A percentile compares a stretch with the other conserved stretches of the same genome.
Conservation (phyloP, 2,329 filamentous ascomycete genomes). For the Aciculosporium take region DNA sequence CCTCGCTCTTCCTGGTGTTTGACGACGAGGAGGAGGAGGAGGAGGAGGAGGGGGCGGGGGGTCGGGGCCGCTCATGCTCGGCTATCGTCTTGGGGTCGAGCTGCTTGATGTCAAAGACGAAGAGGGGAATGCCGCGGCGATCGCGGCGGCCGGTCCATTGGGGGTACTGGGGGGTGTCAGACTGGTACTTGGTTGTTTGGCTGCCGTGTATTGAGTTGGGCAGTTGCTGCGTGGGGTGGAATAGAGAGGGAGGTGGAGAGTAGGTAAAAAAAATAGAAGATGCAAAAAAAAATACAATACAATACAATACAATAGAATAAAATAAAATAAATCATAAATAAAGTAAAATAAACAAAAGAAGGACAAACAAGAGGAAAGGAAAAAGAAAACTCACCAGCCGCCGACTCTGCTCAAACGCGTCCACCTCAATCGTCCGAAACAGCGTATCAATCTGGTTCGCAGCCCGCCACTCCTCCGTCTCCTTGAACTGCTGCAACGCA, state of each 20-base stretch:
- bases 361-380: neutral
- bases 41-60: conserved; percentile 67
- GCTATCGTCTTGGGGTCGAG: conserved; percentile 71
- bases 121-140: conserved; percentile 79
- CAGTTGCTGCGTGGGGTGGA: too few relatives aligned
- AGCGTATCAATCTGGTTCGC: conserved; percentile 65
- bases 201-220: too few relatives aligned
- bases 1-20: too few relatives aligned
- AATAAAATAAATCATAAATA: too few relatives aligned
- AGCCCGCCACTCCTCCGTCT: conserved; percentile 76
- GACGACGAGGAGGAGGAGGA: too few relatives aligned
- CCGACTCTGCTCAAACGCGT: conserved; percentile 69
- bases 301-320: too few relatives aligned
- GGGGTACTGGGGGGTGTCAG: conserved; percentile 66
- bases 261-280: too few relatives aligned
- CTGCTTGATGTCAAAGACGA: conserved; percentile 74
- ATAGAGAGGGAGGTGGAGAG: too few relatives aligned
- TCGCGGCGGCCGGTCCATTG: conserved; percentile 92
- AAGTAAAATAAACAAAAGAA: too few relatives aligned
- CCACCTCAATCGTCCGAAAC: conserved; percentile 75
- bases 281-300: too few relatives aligned
- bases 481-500: conserved; percentile 70
- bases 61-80: conserved; percentile 67
- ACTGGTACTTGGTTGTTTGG: too few relatives aligned
- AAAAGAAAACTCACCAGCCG: conserved; percentile 44